Conservation (phyloP, 1,284 basidiomycete genomes). For the Vanrija sp. region DNA sequence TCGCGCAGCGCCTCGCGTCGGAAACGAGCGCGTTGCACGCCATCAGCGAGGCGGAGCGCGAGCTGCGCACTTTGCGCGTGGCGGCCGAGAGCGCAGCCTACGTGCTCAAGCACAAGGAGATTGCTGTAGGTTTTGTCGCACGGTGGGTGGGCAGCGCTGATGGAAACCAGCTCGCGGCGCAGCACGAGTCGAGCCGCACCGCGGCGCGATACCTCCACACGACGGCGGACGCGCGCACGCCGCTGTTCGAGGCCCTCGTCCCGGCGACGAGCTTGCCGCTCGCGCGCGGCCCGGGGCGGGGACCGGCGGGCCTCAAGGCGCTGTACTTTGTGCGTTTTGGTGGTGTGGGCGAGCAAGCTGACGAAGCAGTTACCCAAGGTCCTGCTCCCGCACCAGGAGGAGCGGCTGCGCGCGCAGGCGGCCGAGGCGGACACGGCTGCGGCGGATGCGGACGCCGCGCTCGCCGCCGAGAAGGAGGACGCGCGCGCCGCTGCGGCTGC, state of each 20-base stretch:
- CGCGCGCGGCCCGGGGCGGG: constrained; percentile 29
- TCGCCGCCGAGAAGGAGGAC: constrained; percentile 31
- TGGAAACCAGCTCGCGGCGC: constrained; percentile 31
- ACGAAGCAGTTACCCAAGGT: constrained; percentile 39
- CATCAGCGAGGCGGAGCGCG: constrained; percentile 38
- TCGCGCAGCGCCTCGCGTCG: constrained; percentile 38
- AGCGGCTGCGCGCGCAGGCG: constrained; percentile 23
- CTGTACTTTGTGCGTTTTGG: constrained; percentile 40
- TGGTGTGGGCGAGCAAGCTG: neutral
- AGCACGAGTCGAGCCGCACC: constrained; percentile 33
- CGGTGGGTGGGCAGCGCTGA: constrained; percentile 3
- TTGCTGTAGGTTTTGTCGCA: constrained; percentile 34
- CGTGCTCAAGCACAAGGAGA: constrained; percentile 37
- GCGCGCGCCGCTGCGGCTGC: constrained; percentile 15
- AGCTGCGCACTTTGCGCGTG: constrained; percentile 35
- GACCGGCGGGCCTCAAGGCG: constrained; percentile 19
- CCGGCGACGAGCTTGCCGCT: constrained; percentile 37
- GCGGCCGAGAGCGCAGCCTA: constrained; percentile 38
- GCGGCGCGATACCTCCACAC: constrained; percentile 40
- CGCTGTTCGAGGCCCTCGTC: constrained; percentile 19
- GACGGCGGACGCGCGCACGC: constrained; percentile 10
- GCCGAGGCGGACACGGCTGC: constrained; percentile 34
- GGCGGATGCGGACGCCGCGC: constrained; percentile 25
- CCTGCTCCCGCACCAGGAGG: constrained; percentile 39
- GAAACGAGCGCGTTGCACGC: constrained; percentile 39